Evolutionary conservation across 1,284 basidiomycete species (phyloP).

Genomic region (Leucoagaricus sp.): DNA sequence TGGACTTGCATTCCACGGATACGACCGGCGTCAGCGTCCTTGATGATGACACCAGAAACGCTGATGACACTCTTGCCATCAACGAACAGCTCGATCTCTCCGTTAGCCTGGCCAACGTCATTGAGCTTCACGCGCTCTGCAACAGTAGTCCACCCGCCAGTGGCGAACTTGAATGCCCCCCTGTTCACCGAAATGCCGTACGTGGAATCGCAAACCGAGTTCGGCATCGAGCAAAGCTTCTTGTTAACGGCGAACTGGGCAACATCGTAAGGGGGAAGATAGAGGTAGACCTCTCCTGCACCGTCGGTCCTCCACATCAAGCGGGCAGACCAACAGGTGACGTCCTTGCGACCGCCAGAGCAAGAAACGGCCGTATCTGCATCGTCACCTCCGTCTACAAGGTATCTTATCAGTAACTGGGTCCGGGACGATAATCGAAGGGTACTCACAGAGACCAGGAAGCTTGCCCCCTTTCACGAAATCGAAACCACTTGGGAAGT

Average conservation of each 20-base stretch:
- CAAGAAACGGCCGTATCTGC: conserved; percentile 39
- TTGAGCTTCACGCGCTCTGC: conserved; percentile 60
- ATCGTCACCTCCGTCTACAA: conserved; percentile 53
- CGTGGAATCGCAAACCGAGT: conserved; percentile 54
- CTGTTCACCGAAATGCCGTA: conserved; percentile 67
- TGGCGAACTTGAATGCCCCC: conserved; percentile 60
- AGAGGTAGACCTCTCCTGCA: conserved; percentile 55
- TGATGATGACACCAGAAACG: conserved; percentile 46
- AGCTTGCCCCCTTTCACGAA: conserved; percentile 50
- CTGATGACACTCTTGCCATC: conserved; percentile 55
- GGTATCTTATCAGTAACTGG: conserved; percentile 9
- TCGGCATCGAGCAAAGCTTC: conserved; percentile 50
- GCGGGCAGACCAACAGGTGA: conserved; percentile 49
- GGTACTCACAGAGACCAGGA: conserved; percentile 49
- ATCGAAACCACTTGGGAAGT: conserved; percentile 52
- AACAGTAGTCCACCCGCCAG: conserved; percentile 58
- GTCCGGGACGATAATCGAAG: not conserved
- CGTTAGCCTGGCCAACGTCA: conserved; percentile 51
- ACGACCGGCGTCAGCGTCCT: conserved; percentile 39
- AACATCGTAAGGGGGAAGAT: conserved; percentile 43
- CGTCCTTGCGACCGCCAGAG: conserved; percentile 48
- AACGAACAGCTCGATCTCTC: conserved; percentile 54
- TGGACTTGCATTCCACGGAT: conserved; percentile 62
- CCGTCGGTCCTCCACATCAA: conserved; percentile 53
- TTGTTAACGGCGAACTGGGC: conserved; percentile 49